These are phyloP conservation scores for Xanthoconium purpureum DNA, from an alignment of 768 basidiomycete genomes.

Conservation along the genomic window DNA sequence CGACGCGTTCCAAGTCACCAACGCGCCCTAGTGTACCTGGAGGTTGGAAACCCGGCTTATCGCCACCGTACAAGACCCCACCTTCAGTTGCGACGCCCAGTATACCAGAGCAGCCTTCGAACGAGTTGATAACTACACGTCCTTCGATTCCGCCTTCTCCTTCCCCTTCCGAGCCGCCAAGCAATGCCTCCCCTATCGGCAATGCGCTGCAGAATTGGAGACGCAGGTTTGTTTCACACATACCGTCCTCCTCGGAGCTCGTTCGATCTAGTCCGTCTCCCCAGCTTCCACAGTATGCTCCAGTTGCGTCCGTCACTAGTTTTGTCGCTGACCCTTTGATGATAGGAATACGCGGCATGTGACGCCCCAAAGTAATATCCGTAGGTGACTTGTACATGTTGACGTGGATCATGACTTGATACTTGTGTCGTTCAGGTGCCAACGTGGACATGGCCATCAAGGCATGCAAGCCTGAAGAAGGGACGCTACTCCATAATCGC, in stretches of 20 bases:
- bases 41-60: constrained; percentile 21
- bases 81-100: not conserved
- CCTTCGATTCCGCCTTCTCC: not conserved
- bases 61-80: constrained; percentile 6
- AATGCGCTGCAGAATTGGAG: constrained; percentile 26
- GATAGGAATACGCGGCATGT: constrained; percentile 26
- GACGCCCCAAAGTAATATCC: constrained; percentile 44
- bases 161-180: not conserved
- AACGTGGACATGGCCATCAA: constrained; percentile 72
- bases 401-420: not conserved
- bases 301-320: not conserved
- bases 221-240: constrained; percentile 25
- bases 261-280: constrained; percentile 14
- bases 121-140: not conserved
- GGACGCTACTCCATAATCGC: constrained; percentile 57
- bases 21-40: constrained; percentile 19
- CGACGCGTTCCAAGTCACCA: constrained; percentile 19
- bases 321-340: not conserved
- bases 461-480: constrained; percentile 69
- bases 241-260: constrained; percentile 18
- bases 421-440: constrained; percentile 32
- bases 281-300: constrained; percentile 19
- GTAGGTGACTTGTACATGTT: constrained; percentile 26
- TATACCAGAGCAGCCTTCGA: constrained; percentile 5
- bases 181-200: constrained; percentile 5